phyloP scores from a whole-genome alignment of 2,329 filamentous ascomycete genomes.

The Aureobasidium namibiae region DNA sequence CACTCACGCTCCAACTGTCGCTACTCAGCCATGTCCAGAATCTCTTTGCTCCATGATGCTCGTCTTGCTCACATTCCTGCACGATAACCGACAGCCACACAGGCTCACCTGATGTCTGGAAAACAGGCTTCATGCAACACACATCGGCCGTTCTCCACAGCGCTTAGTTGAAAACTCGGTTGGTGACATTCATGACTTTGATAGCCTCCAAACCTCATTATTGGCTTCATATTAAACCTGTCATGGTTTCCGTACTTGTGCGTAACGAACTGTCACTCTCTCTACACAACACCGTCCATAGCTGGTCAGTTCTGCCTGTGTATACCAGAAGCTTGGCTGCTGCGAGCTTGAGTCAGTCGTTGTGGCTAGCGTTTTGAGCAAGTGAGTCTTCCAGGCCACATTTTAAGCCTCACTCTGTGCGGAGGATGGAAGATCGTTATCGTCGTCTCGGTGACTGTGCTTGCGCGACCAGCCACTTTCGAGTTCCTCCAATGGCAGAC shows the following conservation, averaged over 20 bases:
- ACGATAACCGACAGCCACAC: background rate
- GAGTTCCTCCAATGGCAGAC: background rate
- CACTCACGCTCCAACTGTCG: background rate
- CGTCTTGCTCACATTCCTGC: background rate
- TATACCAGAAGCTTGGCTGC: background rate
- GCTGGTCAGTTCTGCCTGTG: background rate
- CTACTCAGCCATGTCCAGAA: background rate
- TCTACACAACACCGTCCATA: background rate
- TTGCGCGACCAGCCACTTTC: background rate
- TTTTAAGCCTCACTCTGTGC: background rate
- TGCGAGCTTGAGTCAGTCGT: background rate
- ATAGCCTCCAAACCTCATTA: background rate
- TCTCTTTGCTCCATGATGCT: background rate
- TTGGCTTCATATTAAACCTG: background rate
- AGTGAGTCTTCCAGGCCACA: background rate
- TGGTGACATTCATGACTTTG: background rate
- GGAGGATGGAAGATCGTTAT: background rate
- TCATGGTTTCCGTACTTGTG: background rate
- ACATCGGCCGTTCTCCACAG: slow-evolving; percentile 1
- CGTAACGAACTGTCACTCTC: background rate
- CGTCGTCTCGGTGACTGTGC: background rate
- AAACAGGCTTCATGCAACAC: slow-evolving; percentile 10
- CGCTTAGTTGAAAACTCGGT: slow-evolving; percentile 4
- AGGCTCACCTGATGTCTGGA: slow-evolving; percentile 1
- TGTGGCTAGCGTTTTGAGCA: background rate